Evolutionary conservation across 2,329 filamentous ascomycete genomes (phyloP).

Genomic region (Ceratocystis huliohia): DNA sequence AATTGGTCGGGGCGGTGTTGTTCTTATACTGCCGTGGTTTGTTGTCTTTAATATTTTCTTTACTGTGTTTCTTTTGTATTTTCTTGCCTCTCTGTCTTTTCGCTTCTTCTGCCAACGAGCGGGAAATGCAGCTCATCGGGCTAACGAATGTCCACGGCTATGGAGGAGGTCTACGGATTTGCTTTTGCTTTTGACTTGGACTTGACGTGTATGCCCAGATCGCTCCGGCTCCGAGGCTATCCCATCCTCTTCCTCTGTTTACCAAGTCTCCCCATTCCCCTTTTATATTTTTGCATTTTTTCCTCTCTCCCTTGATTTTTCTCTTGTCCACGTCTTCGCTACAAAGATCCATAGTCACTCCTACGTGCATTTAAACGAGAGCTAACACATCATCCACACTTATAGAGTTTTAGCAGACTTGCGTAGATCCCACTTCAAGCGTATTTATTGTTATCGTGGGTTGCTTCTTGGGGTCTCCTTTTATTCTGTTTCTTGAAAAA

Average conservation of each 20-base stretch:
- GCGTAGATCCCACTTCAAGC: background rate
- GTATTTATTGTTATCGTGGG: constrained; percentile 4
- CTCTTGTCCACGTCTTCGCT: background rate
- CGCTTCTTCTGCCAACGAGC: background rate
- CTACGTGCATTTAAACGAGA: constrained; percentile 7
- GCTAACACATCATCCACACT: constrained; percentile 7
- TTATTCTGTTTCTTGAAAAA: background rate
- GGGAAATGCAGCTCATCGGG: background rate
- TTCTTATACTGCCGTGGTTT: background rate
- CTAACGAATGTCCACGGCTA: background rate
- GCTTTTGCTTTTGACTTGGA: background rate
- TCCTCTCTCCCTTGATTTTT: background rate
- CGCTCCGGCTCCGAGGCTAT: background rate
- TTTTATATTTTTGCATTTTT: background rate
- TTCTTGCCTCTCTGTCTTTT: background rate
- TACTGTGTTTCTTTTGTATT: background rate
- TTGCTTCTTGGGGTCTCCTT: background rate
- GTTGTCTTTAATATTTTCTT: background rate
- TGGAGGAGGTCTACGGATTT: background rate
- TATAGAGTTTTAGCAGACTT: background rate
- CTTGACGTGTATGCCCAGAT: background rate
- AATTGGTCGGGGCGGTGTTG: background rate
- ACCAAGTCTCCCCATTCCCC: too few species aligned
- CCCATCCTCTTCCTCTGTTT: background rate
- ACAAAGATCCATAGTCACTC: background rate